Evolutionary conservation across 1,139 yeast species (phyloP).

Genomic region (Saccharomycopsis hybrid): DNA sequence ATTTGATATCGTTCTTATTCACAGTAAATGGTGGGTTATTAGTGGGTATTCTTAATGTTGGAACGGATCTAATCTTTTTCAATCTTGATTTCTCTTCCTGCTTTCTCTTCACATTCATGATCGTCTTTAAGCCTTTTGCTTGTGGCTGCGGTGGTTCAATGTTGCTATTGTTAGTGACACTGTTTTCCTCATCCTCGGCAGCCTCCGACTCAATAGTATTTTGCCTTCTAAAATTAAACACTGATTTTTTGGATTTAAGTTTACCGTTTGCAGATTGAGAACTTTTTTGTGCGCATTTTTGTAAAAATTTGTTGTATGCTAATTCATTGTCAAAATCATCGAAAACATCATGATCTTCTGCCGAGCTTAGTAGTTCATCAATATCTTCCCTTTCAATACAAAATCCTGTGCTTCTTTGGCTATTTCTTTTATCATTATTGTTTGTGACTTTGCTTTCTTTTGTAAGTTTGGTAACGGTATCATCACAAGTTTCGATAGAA

Average conservation of each 20-base stretch:
- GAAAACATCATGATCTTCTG: background rate
- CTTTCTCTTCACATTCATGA: slow-evolving; percentile 11
- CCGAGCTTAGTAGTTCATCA: background rate
- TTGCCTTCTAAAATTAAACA: slow-evolving; percentile 7
- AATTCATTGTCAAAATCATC: slow-evolving; percentile 9
- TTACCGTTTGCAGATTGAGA: background rate
- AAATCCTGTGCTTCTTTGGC: background rate
- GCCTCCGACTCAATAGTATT: background rate
- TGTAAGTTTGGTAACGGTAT: background rate
- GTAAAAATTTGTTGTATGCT: slow-evolving; percentile 8
- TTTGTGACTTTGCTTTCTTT: no score
- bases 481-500: slow-evolving; percentile 6
- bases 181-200: background rate
- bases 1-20: background rate
- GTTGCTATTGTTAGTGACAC: no score
- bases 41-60: slow-evolving; percentile 8
- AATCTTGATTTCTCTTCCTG: slow-evolving; percentile 5
- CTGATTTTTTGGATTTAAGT: slow-evolving; percentile 10
- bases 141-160: background rate
- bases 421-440: no score
- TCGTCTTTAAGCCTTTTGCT: slow-evolving; percentile 4
- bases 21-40: background rate
- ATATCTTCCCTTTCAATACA: slow-evolving; percentile 9
- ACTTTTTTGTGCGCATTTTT: slow-evolving; percentile 1
- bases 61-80: slow-evolving; percentile 16